A percentile compares a stretch with the other conserved stretches of the same genome.
Evolutionary conservation across 805 yeast species (phyloP).

Genomic region (Hanseniaspora clermontiae): DNA sequence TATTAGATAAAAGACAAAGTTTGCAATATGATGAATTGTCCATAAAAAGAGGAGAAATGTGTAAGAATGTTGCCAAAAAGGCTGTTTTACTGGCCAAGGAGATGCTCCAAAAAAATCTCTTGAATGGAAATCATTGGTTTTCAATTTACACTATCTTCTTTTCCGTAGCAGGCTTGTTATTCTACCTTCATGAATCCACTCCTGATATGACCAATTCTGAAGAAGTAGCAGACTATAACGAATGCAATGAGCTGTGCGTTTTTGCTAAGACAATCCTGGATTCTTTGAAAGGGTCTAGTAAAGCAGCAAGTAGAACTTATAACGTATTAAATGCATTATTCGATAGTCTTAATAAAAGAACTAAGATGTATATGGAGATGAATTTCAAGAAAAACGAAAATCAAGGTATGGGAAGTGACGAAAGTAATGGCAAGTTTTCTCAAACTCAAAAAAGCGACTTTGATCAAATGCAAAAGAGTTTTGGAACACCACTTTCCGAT

Average conservation of each 20-base stretch:
- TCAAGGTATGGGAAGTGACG: not conserved
- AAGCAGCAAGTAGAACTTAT: slow-evolving; percentile 71
- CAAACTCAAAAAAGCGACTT: slow-evolving; percentile 5
- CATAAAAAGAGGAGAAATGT: slow-evolving; percentile 64
- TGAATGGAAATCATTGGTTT: slow-evolving; percentile 87
- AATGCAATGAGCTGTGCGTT: slow-evolving; percentile 65
- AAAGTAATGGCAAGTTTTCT: slow-evolving; percentile 14
- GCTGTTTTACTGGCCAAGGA: slow-evolving; percentile 71
- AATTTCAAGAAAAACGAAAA: slow-evolving; percentile 12
- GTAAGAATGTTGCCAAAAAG: slow-evolving; percentile 70
- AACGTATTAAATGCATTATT: slow-evolving; percentile 66
- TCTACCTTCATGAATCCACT: slow-evolving; percentile 52
- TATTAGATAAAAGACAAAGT: slow-evolving; percentile 30
- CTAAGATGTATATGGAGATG: slow-evolving; percentile 37
- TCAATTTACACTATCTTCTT: slow-evolving; percentile 88
- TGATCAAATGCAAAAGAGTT: not conserved
- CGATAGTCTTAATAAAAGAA: slow-evolving; percentile 62
- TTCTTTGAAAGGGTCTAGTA: slow-evolving; percentile 55
- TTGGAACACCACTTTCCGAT: not conserved
- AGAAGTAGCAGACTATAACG: slow-evolving; percentile 38
- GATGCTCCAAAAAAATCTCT: slow-evolving; percentile 55
- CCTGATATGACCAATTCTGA: slow-evolving; percentile 30
- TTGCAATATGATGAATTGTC: slow-evolving; percentile 29
- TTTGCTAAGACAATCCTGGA: slow-evolving; percentile 65
- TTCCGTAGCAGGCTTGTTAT: slow-evolving; percentile 76